Percentiles rank a stretch among this genome's conserved stretches.
phyloP scores from a whole-genome alignment of 495 filamentous ascomycete species.

The Podospora tetraspora region DNA sequence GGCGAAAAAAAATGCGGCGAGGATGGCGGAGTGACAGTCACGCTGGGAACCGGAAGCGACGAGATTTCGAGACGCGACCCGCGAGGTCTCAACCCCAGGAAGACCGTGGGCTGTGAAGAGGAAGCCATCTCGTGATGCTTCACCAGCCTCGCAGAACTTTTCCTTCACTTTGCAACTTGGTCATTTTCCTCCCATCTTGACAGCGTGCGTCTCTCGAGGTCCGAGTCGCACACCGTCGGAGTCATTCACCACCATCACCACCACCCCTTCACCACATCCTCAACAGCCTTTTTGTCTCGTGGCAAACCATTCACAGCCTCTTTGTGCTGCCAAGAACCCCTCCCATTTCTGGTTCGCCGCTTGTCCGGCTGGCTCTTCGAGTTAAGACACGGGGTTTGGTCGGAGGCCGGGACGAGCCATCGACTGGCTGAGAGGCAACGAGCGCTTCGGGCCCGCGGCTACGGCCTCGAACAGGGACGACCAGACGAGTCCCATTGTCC shows the following conservation, averaged over 20 bases:
- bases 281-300: neutral
- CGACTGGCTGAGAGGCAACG: constrained; percentile 12
- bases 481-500: neutral
- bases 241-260: neutral
- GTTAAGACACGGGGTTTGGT: neutral
- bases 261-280: neutral
- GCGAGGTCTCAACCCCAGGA: neutral
- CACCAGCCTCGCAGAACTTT: neutral
- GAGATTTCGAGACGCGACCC: neutral
- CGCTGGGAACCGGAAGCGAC: neutral
- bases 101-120: neutral
- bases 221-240: neutral
- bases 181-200: neutral
- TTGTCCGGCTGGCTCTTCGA: neutral
- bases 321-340: neutral
- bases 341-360: neutral
- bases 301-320: neutral
- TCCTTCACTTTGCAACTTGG: neutral
- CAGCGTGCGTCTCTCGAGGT: neutral
- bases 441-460: constrained; percentile 15
- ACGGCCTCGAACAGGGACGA: constrained; percentile 5
- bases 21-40: neutral
- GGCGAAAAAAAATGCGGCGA: neutral
- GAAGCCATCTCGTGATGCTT: neutral
- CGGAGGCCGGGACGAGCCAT: neutral